These are phyloP conservation scores for Madurella mycetomatis DNA, from an alignment of 2,329 filamentous ascomycete species.

Conservation along the genomic window DNA sequence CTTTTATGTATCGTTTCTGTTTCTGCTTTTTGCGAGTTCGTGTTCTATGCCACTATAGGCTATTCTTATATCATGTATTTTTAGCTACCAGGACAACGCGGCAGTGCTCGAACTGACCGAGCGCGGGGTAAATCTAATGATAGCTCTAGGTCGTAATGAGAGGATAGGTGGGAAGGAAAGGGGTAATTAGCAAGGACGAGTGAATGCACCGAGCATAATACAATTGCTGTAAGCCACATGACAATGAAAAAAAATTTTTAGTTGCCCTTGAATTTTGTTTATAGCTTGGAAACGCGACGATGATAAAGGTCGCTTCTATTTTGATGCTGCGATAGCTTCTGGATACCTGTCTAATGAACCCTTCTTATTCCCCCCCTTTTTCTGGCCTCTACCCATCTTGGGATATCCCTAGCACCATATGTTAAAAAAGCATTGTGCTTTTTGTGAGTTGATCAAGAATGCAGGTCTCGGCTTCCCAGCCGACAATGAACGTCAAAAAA, in stretches of 20 bases:
- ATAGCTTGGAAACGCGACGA: not conserved
- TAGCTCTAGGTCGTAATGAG: not conserved
- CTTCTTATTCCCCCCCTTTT: not conserved
- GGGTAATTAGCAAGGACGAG: not conserved
- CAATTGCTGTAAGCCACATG: not conserved
- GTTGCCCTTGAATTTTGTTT: not conserved
- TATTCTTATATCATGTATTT: not conserved
- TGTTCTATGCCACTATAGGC: not conserved
- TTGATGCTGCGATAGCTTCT: not conserved
- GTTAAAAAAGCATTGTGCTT: conserved; percentile 24
- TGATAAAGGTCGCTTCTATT: too few species aligned
- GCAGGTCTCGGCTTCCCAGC: conserved; percentile 2
- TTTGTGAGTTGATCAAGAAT: conserved; percentile 24
- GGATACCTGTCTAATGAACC: not conserved
- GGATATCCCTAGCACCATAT: conserved; percentile 21
- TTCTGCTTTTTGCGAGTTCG: not conserved
- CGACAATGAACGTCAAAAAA: conserved; percentile 8
- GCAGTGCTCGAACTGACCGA: too few species aligned
- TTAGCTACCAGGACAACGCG: not conserved
- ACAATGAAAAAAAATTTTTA: too few species aligned
- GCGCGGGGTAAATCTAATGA: not conserved
- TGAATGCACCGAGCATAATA: not conserved
- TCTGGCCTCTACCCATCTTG: not conserved
- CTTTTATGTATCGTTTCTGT: not conserved
- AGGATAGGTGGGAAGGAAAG: not conserved